phyloP scores from a whole-genome alignment of 2,329 filamentous ascomycete species.

The Ophiocordyceps sinensis region DNA sequence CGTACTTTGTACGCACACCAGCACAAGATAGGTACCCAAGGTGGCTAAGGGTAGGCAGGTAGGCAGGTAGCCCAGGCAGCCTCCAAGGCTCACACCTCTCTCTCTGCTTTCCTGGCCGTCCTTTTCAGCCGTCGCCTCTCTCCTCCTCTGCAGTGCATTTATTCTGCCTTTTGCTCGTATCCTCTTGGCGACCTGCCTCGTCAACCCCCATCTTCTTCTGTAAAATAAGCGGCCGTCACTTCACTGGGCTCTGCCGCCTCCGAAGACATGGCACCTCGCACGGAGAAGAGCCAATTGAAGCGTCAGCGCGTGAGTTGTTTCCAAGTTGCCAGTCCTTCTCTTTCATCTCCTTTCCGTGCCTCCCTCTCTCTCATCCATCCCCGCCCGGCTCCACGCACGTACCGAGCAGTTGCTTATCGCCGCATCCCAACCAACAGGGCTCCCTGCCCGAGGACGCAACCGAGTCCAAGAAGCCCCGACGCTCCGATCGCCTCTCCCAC shows the following conservation, averaged over 20 bases:
- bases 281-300: slow-evolving; percentile 76
- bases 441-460: slow-evolving; percentile 49
- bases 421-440: slow-evolving; percentile 31
- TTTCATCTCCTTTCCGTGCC: background rate
- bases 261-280: slow-evolving; percentile 39
- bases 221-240: too few relatives aligned
- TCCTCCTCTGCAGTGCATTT: too few relatives aligned
- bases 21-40: too few relatives aligned
- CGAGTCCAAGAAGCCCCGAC: slow-evolving; percentile 71
- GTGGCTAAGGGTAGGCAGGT: too few relatives aligned
- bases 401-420: slow-evolving; percentile 3
- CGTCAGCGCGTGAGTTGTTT: slow-evolving; percentile 50
- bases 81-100: too few relatives aligned
- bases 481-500: slow-evolving; percentile 57
- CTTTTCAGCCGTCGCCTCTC: too few relatives aligned
- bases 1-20: too few relatives aligned
- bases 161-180: too few relatives aligned
- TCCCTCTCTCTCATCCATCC: slow-evolving; percentile 7
- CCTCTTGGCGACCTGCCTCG: too few relatives aligned
- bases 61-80: too few relatives aligned
- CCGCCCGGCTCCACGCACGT: slow-evolving; percentile 4
- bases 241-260: background rate
- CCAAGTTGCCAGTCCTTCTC: background rate
- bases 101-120: too few relatives aligned
- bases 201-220: too few relatives aligned